Evolutionary conservation across 2,329 filamentous ascomycete genomes (phyloP).

Genomic region (Pseudogymnoascus destructans): DNA sequence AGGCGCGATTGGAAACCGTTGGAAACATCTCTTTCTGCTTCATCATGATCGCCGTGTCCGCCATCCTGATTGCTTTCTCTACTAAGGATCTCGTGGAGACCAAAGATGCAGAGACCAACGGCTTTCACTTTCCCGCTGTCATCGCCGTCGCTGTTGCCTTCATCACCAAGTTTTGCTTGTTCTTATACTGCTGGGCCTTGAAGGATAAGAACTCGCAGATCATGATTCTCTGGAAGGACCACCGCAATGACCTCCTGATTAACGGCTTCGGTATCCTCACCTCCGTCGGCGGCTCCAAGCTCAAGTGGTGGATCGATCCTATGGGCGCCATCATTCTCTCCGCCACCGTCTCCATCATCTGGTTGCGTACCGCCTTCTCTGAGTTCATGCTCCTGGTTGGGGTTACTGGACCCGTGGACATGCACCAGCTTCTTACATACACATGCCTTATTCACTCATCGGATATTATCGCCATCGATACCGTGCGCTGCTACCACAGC

Average conservation of each 20-base stretch:
- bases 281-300: conserved; percentile 77
- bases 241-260: conserved; percentile 93
- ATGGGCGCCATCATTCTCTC: conserved; percentile 80
- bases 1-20: conserved; percentile 85
- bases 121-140: conserved; percentile 70
- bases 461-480: conserved; percentile 75
- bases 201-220: conserved; percentile 87
- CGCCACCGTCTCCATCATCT: conserved; percentile 62
- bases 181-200: conserved; percentile 84
- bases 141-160: conserved; percentile 80
- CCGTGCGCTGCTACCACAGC: conserved; percentile 84
- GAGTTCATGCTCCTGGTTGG: conserved; percentile 91
- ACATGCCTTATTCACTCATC: conserved; percentile 87
- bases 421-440: conserved; percentile 90
- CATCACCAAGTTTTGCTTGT: conserved; percentile 66
- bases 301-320: conserved; percentile 91
- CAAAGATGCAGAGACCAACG: conserved; percentile 37
- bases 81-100: conserved; percentile 51
- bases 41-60: conserved; percentile 83
- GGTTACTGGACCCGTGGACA: conserved; percentile 71
- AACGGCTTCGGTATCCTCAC: conserved; percentile 89
- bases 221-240: conserved; percentile 88
- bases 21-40: conserved; percentile 96
- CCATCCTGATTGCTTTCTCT: conserved; percentile 86
- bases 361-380: conserved; percentile 71